Percentiles rank a stretch among this genome's conserved stretches.
Conservation (phyloP, 345 rosid species). For the Citrus hindsii region DNA sequence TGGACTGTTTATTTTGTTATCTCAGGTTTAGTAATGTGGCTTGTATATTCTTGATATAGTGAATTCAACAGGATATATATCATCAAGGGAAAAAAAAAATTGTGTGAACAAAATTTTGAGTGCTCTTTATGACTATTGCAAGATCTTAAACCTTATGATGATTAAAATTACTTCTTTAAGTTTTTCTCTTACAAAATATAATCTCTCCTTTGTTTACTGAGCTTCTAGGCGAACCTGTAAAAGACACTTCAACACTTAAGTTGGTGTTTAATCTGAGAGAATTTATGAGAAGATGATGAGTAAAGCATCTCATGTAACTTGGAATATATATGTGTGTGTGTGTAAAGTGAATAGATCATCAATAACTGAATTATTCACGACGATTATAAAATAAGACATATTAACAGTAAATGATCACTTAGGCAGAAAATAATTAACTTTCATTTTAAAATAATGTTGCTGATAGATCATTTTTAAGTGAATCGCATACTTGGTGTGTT, state of each 20-base stretch:
- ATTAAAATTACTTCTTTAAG: no score
- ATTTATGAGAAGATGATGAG: neutral
- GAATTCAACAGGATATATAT: neutral
- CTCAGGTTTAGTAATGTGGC: neutral
- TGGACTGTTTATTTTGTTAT: no score
- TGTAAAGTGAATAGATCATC: neutral
- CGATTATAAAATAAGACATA: neutral
- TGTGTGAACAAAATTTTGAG: no score
- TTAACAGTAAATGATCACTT: neutral
- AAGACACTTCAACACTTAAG: neutral
- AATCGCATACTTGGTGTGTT: neutral
- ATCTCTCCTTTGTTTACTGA: neutral
- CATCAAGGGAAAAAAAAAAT: no score
- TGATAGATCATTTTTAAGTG: neutral
- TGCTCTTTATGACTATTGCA: no score
- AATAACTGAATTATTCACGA: neutral
- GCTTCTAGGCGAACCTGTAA: neutral
- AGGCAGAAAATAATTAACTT: neutral
- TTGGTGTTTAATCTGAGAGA: neutral
- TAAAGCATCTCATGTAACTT: no score
- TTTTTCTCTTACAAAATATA: no score
- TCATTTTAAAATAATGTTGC: neutral
- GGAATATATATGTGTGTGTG: neutral
- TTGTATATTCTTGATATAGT: neutral
- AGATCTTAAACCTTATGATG: no score